A percentile compares a stretch with the other conserved stretches of the same genome.
These are phyloP conservation scores for Fraxinus dipetala DNA, from an alignment of 305 asterid species.

Conservation along the genomic window DNA sequence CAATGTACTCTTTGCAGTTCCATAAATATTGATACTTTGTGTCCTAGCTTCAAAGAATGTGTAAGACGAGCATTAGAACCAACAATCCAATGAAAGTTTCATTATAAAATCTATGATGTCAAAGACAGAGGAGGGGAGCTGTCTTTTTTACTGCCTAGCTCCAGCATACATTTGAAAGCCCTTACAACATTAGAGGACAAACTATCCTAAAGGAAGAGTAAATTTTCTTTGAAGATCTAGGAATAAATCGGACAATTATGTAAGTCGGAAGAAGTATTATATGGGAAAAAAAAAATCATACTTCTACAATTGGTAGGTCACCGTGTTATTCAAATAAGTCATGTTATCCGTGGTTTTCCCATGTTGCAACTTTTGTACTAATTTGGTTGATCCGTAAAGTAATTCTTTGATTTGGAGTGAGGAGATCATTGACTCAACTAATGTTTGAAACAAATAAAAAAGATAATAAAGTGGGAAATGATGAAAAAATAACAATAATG, in stretches of 20 bases:
- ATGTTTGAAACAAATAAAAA: not conserved
- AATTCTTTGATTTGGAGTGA: not conserved
- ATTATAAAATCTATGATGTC: constrained; percentile 7
- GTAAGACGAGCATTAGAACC: constrained; percentile 38
- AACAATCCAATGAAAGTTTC: constrained; percentile 20
- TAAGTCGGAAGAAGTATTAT: not conserved
- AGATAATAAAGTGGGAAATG: not conserved
- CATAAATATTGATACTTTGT: constrained; percentile 80
- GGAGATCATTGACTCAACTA: not conserved
- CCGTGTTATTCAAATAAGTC: not conserved
- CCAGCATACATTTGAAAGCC: not conserved
- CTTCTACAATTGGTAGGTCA: not conserved
- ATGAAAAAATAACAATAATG: not conserved
- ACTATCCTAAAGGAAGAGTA: not conserved
- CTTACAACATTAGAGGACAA: not conserved
- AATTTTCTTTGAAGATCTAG: not conserved
- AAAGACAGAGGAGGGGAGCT: constrained; percentile 3
- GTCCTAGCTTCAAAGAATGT: constrained; percentile 74
- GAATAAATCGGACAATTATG: not conserved
- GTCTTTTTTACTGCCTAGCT: not conserved
- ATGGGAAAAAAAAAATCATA: not conserved
- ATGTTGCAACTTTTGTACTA: not conserved
- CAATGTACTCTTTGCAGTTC: constrained; percentile 83
- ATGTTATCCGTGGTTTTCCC: not conserved
- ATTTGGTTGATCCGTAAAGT: not conserved